These are phyloP conservation scores for Aspergillus spinulosporus DNA, from an alignment of 2,329 filamentous ascomycete species.

Conservation along the genomic window DNA sequence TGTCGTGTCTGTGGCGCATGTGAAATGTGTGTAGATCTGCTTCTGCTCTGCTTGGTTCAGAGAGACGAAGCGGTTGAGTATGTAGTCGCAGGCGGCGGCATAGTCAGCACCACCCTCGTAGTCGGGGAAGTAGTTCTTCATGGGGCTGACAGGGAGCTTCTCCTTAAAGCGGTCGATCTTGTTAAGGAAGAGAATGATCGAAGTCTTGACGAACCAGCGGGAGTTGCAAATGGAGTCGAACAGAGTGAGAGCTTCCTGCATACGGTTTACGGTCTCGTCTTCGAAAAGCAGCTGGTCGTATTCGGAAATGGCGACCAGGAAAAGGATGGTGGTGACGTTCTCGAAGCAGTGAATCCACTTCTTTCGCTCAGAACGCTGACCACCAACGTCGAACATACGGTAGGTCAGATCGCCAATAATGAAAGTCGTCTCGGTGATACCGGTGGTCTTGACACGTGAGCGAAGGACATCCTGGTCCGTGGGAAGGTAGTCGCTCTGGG, in stretches of 20 bases:
- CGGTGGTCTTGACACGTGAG: constrained; percentile 95
- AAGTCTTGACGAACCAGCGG: constrained; percentile 71
- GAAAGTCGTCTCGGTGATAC: constrained; percentile 95
- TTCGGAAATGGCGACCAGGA: constrained; percentile 94
- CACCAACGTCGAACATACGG: constrained; percentile 96
- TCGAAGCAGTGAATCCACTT: constrained; percentile 99
- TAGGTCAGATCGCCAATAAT: constrained; percentile 93
- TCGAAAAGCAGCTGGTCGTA: constrained; percentile 96
- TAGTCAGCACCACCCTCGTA: constrained; percentile 95
- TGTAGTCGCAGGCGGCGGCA: constrained; percentile 94
- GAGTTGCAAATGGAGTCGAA: constrained; percentile 75
- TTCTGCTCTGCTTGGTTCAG: constrained; percentile 99
- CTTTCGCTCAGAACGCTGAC: constrained; percentile 93
- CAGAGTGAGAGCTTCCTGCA: constrained; percentile 70
- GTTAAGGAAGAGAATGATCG: constrained; percentile 72
- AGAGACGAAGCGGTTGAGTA: constrained; percentile 96
- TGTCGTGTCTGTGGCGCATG: constrained; percentile 96
- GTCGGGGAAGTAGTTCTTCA: constrained; percentile 75
- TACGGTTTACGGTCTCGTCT: constrained; percentile 85
- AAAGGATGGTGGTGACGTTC: constrained; percentile 94
- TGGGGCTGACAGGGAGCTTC: constrained; percentile 70
- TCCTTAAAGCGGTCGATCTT: constrained; percentile 76
- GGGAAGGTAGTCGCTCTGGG: constrained; percentile 86
- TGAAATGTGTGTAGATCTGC: constrained; percentile 99
- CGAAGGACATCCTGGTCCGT: constrained; percentile 94